Evolutionary conservation across 2,329 filamentous ascomycete genomes (phyloP).

Genomic region (Diaporthe citri): DNA sequence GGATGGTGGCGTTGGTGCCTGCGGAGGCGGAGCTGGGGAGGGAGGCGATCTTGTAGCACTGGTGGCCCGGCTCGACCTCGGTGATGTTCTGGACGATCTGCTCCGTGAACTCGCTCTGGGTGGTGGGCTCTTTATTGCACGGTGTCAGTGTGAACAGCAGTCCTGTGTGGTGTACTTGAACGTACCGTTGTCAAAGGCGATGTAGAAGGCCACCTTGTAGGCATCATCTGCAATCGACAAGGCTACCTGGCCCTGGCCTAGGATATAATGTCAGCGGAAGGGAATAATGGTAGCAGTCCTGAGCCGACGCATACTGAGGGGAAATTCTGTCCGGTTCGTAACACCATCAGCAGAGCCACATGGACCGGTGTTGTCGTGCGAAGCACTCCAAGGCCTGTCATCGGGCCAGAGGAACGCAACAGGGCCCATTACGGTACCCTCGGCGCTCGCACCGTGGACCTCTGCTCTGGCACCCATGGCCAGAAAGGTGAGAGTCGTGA

Average conservation of each 20-base stretch:
- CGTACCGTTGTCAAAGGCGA: slow-evolving; percentile 51
- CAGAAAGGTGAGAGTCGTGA: slow-evolving; percentile 2
- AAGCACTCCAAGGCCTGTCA: slow-evolving; percentile 62
- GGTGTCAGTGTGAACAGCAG: neutral
- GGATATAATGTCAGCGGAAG: neutral
- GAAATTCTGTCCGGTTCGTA: slow-evolving; percentile 62
- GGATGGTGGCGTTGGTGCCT: slow-evolving; percentile 62
- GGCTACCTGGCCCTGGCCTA: slow-evolving; percentile 63
- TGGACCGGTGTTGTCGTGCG: slow-evolving; percentile 62
- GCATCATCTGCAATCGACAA: slow-evolving; percentile 65
- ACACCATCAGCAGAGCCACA: slow-evolving; percentile 62
- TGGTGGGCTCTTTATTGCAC: slow-evolving; percentile 51
- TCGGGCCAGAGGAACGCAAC: slow-evolving; percentile 68
- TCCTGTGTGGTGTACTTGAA: neutral
- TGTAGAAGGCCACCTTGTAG: slow-evolving; percentile 62
- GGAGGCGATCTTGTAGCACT: slow-evolving; percentile 56
- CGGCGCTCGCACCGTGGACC: slow-evolving; percentile 44
- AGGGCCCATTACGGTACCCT: slow-evolving; percentile 61
- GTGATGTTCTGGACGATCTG: slow-evolving; percentile 54
- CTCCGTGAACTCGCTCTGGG: slow-evolving; percentile 56
- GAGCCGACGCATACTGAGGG: slow-evolving; percentile 57
- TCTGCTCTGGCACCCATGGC: slow-evolving; percentile 13
- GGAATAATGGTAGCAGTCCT: neutral
- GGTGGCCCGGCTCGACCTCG: slow-evolving; percentile 59
- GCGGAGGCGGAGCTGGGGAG: slow-evolving; percentile 51